Base-by-base conservation (phyloP, 169 alveolate genomes). In the Eimeria necatrix region DNA sequence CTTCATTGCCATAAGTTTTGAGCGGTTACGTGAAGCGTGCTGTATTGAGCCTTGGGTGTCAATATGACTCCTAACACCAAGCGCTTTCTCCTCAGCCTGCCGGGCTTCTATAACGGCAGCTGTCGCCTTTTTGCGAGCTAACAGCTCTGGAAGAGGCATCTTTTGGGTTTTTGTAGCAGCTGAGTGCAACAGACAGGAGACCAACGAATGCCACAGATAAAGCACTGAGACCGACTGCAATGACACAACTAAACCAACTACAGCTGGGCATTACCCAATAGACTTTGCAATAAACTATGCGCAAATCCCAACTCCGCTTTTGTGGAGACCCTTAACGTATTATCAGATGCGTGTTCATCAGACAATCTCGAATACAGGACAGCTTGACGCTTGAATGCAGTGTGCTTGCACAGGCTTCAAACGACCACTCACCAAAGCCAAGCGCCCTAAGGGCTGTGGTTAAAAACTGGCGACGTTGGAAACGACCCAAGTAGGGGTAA, bases 401-500 rank as follows among this genome's bases (percentile, higher is more conserved):
- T 32, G 41, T 32, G 41, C 41, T 0, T 32, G 41, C 3, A 32
- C 41, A 32, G 41, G 41, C 41, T 32, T 32, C 41, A 32, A 32
- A 32, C 41, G 41, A 32, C 41, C 51, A 76, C 89, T 16, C 20
- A 80, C 89, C 71, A 8, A 80, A 14, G 64, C 89, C 89, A 24
- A 80, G 59, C 49, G 89, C 89, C 32, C 89, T 48, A 24, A 80
- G 61, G 4, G 89, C 64, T 20, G 89, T 22, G 4, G 51, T n/a
- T n/a, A 80, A 26, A 46, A 80, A 80, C 24, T 80, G 89, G 71
- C 89, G 89, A 16, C 89, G 89, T 20, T 80, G 89, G 61, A 80
- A 80, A 6, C 89, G 70, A 48, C 89, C 89, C 52, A 80, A 24
- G 89, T 80, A 68, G 24, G 89, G 71, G 12, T 9, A 56, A 48